Conservation (phyloP, 768 basidiomycete genomes). For the Coprinellus micaceus region DNA sequence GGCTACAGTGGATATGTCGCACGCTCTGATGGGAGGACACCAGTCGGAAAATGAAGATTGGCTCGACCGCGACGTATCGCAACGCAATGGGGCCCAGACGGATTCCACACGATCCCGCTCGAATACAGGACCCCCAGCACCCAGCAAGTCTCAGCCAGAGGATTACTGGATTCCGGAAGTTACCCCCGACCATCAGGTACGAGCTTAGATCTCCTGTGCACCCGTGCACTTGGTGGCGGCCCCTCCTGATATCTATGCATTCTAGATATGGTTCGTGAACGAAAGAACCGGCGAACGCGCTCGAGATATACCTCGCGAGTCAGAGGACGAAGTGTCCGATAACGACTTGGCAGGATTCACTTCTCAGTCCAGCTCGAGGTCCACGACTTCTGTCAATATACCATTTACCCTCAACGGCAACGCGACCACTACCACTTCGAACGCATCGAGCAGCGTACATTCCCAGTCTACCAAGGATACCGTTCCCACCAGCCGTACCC, state of each 20-base stretch:
- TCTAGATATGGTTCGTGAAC: slow-evolving; percentile 92
- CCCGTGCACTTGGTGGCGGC: slow-evolving; percentile 7
- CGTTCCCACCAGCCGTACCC: slow-evolving; percentile 53
- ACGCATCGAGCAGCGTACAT: slow-evolving; percentile 33
- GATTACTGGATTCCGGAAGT: slow-evolving; percentile 93
- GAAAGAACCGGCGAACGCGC: slow-evolving; percentile 81
- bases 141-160: slow-evolving; percentile 45
- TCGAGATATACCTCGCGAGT: slow-evolving; percentile 77
- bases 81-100: slow-evolving; percentile 25
- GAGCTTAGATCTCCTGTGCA: slow-evolving; percentile 20
- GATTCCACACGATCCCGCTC: slow-evolving; percentile 7
- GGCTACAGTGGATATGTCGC: slow-evolving; percentile 46
- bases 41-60: slow-evolving; percentile 54
- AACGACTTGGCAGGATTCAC: slow-evolving; percentile 59
- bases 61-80: slow-evolving; percentile 46
- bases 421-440: slow-evolving; percentile 18
- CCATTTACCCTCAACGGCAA: slow-evolving; percentile 40
- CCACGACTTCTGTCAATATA: slow-evolving; percentile 50
- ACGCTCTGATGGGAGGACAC: slow-evolving; percentile 41
- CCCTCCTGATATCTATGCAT: background rate
- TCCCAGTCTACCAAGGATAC: slow-evolving; percentile 58
- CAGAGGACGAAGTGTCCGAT: slow-evolving; percentile 61
- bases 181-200: slow-evolving; percentile 77
- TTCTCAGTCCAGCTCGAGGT: slow-evolving; percentile 54
- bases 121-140: background rate